These are phyloP conservation scores for Ambrosia artemisiifolia DNA, from an alignment of 129 eudicot species.

Conservation along the genomic window DNA sequence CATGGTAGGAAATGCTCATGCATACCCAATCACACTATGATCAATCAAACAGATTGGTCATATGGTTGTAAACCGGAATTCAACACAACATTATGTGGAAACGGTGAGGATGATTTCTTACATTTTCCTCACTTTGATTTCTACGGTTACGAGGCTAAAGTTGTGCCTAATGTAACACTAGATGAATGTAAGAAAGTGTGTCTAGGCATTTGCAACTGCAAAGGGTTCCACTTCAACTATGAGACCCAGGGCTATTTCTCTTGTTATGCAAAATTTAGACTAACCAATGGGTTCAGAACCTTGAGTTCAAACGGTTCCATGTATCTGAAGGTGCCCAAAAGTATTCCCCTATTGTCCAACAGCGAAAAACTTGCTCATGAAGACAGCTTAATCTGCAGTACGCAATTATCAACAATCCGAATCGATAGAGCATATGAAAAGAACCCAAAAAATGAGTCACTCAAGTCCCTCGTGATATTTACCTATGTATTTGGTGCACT, in stretches of 20 bases:
- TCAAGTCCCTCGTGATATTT: slow-evolving; percentile 31
- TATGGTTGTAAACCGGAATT: slow-evolving; percentile 46
- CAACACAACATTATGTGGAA: slow-evolving; percentile 27
- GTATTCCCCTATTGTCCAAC: background rate
- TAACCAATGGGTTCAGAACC: slow-evolving; percentile 38
- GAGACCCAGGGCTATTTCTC: slow-evolving; percentile 11
- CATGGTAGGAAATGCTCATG: slow-evolving; percentile 40
- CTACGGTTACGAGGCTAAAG: slow-evolving; percentile 39
- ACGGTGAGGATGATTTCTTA: slow-evolving; percentile 20
- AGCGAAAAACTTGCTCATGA: background rate
- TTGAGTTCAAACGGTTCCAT: slow-evolving; percentile 9
- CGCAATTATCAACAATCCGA: background rate
- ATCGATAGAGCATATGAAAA: slow-evolving; percentile 29
- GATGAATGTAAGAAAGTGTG: slow-evolving; percentile 32
- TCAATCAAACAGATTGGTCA: slow-evolving; percentile 36
- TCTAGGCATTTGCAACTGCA: slow-evolving; percentile 32
- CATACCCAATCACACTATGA: slow-evolving; percentile 39
- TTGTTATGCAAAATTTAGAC: slow-evolving; percentile 39
- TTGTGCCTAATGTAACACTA: slow-evolving; percentile 22
- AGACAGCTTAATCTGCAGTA: slow-evolving; percentile 13
- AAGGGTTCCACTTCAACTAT: slow-evolving; percentile 39
- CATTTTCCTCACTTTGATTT: slow-evolving; percentile 28
- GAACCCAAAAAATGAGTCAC: slow-evolving; percentile 6
- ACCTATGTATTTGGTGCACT: slow-evolving; percentile 34
- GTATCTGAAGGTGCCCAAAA: slow-evolving; percentile 39